Evolutionary conservation across 495 filamentous ascomycete species (phyloP).

Genomic region (Aspergillus asperescens): DNA sequence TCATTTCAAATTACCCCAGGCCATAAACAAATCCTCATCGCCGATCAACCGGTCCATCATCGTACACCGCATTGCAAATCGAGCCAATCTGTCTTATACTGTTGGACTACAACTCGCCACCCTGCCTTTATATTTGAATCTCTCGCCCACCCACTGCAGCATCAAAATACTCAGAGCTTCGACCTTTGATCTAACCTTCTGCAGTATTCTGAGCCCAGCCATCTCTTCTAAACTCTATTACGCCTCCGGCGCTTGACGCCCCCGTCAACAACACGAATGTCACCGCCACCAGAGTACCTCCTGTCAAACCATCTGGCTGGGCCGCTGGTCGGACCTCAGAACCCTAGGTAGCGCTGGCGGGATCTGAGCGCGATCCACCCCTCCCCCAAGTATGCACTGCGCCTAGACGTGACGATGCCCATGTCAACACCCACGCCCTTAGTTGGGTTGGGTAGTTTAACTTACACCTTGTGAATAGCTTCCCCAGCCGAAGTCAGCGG

Average conservation of each 20-base stretch:
- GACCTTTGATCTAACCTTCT: background rate
- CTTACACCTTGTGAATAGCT: background rate
- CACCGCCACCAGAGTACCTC: background rate
- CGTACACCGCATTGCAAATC: slow-evolving; percentile 11
- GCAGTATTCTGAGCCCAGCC: background rate
- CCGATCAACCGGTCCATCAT: slow-evolving; percentile 8
- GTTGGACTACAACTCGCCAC: background rate
- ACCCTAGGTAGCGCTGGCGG: slow-evolving; percentile 5
- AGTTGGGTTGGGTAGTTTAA: background rate
- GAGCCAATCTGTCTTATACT: background rate
- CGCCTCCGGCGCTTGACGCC: slow-evolving; percentile 4
- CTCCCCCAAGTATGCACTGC: background rate
- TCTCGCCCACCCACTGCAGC: background rate
- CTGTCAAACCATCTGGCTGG: background rate
- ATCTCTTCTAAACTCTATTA: background rate
- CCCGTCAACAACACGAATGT: background rate
- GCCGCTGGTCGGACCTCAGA: background rate
- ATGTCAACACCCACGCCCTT: background rate
- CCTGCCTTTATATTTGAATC: background rate
- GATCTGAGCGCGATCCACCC: slow-evolving; percentile 14
- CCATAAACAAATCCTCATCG: background rate
- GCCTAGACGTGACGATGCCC: background rate
- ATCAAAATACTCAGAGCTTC: background rate
- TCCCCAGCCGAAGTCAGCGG: background rate
- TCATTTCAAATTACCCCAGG: background rate